Conservation (phyloP, 2,329 filamentous ascomycete species). For the Fusarium subtropicale region DNA sequence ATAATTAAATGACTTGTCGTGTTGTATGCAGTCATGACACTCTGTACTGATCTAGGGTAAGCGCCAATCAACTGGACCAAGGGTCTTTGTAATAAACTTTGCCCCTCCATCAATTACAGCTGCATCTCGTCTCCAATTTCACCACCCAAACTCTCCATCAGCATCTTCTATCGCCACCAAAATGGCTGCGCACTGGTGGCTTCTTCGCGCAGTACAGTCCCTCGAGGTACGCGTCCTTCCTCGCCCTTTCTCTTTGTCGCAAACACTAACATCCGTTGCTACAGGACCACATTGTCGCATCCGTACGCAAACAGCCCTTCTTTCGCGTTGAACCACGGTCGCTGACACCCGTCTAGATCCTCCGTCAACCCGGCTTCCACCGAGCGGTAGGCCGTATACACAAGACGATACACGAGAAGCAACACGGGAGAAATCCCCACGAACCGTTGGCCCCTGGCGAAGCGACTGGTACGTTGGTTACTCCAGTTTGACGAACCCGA, state of each 20-base stretch:
- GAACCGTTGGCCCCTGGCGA: conserved; percentile 65
- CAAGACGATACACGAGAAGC: conserved; percentile 60
- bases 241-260: fast-evolving
- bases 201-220: conserved; percentile 51
- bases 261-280: conserved; percentile 24
- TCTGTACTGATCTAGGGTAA: conserved; percentile 23
- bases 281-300: conserved; percentile 52
- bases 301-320: conserved; percentile 40
- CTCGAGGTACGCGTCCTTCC: conserved; percentile 47
- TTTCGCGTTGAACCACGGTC: not conserved
- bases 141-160: conserved; percentile 4
- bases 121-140: conserved; percentile 1
- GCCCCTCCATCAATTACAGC: conserved; percentile 32
- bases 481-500: not conserved
- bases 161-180: not conserved
- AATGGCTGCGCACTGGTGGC: conserved; percentile 52
- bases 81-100: conserved; percentile 34
- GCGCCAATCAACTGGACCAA: not conserved
- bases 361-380: conserved; percentile 64
- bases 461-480: conserved; percentile 57
- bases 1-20: not conserved
- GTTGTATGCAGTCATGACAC: not conserved
- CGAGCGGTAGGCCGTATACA: conserved; percentile 65
- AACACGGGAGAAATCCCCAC: conserved; percentile 62
- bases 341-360: conserved; percentile 54